phyloP scores from a whole-genome alignment of 192 early-diverging fungal genomes.

The Phlyctochytrium bullatum region DNA sequence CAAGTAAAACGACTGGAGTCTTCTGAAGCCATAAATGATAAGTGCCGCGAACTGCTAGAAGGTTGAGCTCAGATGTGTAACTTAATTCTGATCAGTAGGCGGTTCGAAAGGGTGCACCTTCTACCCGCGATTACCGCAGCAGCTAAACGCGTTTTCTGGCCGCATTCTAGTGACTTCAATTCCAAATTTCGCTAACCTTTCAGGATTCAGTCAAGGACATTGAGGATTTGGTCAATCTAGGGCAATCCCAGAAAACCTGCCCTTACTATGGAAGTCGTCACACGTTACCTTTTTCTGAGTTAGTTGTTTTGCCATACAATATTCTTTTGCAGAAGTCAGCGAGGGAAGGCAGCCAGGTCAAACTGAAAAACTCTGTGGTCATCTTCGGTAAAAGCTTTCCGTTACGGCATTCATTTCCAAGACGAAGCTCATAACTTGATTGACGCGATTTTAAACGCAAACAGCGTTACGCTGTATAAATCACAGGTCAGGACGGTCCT shows the following conservation, averaged over 20 bases:
- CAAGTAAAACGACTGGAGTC: slow-evolving; percentile 53
- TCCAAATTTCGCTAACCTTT: slow-evolving; percentile 4
- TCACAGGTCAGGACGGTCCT: no score
- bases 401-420: slow-evolving; percentile 1
- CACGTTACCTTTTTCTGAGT: slow-evolving; percentile 43
- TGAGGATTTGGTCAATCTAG: slow-evolving; percentile 75
- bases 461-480: slow-evolving; percentile 63
- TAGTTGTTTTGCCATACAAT: slow-evolving; percentile 89
- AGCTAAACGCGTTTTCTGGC: no score
- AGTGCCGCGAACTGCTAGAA: slow-evolving; percentile 83
- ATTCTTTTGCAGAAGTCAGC: slow-evolving; percentile 72
- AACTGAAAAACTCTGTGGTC: slow-evolving; percentile 69
- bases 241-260: slow-evolving; percentile 57
- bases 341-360: slow-evolving; percentile 71
- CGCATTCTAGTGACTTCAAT: not conserved
- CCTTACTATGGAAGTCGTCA: slow-evolving; percentile 83
- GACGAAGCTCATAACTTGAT: slow-evolving; percentile 56
- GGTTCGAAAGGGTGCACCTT: no score
- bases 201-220: slow-evolving; percentile 62
- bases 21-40: slow-evolving; percentile 68
- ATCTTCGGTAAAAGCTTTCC: slow-evolving; percentile 71
- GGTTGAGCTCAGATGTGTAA: slow-evolving; percentile 20
- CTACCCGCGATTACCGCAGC: no score
- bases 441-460: slow-evolving; percentile 67
- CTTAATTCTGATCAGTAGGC: no score